These are phyloP conservation scores for Colletotrichum cereale DNA, from an alignment of 2,329 filamentous ascomycete species.

Conservation along the genomic window DNA sequence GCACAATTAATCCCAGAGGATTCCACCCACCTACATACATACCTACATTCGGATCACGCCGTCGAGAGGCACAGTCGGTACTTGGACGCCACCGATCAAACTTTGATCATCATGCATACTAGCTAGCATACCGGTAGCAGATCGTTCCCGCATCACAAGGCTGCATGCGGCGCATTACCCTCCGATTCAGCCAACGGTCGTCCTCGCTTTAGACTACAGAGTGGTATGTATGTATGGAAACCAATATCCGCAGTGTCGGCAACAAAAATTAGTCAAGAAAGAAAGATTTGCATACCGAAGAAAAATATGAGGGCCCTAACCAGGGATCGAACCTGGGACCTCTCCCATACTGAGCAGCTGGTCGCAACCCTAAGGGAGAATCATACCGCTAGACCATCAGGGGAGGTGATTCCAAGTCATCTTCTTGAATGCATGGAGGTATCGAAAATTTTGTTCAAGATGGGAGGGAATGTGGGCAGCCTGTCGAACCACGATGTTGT, in stretches of 20 bases:
- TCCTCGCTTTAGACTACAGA: not conserved
- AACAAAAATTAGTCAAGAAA: too few species aligned
- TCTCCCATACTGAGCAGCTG: conserved; percentile 11
- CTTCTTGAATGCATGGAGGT: accelerated
- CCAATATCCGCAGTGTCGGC: not conserved
- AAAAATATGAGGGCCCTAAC: conserved; percentile 30
- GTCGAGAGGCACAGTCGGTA: not conserved
- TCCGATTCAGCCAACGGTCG: not conserved
- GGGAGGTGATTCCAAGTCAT: not conserved
- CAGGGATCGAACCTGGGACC: conserved; percentile 39
- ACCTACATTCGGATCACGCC: not conserved
- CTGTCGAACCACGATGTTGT: not conserved
- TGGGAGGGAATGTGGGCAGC: not conserved
- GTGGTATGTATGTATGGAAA: too few species aligned
- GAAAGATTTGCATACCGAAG: too few species aligned
- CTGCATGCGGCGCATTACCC: not conserved
- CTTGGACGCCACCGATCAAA: not conserved
- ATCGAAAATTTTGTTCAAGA: not conserved
- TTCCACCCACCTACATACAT: not conserved
- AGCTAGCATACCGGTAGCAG: not conserved
- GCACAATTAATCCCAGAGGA: not conserved
- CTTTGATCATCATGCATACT: too few species aligned
- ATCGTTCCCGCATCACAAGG: too few species aligned
- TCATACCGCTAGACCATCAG: conserved; percentile 40
- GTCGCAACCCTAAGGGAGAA: conserved; percentile 36